Conservation (phyloP, 129 eudicot genomes). For the Flaveria ramosissima region DNA sequence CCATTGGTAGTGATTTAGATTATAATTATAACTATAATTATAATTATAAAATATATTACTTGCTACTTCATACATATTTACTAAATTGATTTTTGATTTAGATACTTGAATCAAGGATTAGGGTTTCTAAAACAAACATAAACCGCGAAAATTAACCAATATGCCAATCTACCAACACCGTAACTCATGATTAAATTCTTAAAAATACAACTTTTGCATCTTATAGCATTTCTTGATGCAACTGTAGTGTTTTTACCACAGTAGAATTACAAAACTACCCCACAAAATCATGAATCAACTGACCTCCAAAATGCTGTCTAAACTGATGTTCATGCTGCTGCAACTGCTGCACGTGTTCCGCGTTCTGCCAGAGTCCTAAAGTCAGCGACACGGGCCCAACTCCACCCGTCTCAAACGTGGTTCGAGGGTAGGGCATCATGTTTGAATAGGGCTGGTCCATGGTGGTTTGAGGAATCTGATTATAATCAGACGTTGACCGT, state of each 20-base stretch:
- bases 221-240: constrained; percentile 25
- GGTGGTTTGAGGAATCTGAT: constrained; percentile 39
- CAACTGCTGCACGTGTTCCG: constrained; percentile 57
- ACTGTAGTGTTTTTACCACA: constrained; percentile 2
- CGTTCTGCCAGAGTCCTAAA: constrained; percentile 75
- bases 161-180: constrained; percentile 35
- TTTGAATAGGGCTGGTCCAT: constrained; percentile 55
- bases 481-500: constrained; percentile 51
- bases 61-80: too few relatives aligned
- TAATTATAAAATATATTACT: too few relatives aligned
- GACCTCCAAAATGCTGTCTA: constrained; percentile 72
- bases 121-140: constrained; percentile 29
- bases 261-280: constrained; percentile 47
- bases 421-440: constrained; percentile 48
- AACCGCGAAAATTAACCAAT: constrained; percentile 6
- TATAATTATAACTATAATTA: too few relatives aligned
- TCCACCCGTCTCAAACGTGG: constrained; percentile 56
- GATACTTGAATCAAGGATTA: constrained; percentile 16
- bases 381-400: constrained; percentile 76
- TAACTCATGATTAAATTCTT: constrained; percentile 20
- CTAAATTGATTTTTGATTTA: constrained; percentile 17
- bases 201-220: constrained; percentile 21
- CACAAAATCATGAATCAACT: constrained; percentile 73
- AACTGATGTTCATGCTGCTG: constrained; percentile 53
- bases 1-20: too few relatives aligned